Conservation (phyloP, 1,284 basidiomycete species). For the Peniophora sp. region DNA sequence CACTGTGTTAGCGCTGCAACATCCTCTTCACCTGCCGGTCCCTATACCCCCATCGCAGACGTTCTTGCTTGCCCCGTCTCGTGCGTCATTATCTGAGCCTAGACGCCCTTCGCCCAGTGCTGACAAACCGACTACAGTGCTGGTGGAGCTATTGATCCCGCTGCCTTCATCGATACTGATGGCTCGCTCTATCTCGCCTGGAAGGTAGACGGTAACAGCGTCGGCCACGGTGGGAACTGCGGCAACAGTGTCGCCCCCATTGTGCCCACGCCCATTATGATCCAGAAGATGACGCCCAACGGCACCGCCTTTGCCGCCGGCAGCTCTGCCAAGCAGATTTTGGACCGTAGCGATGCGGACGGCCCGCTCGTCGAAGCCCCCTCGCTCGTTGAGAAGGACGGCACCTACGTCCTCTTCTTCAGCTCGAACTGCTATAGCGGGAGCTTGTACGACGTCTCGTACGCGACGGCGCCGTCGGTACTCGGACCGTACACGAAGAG, state of each 20-base stretch:
- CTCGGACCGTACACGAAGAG: constrained; percentile 15
- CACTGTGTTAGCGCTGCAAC: constrained; percentile 2
- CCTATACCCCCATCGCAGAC: not conserved
- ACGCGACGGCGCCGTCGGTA: constrained; percentile 13
- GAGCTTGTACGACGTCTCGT: constrained; percentile 13
- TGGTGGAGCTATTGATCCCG: constrained; percentile 2
- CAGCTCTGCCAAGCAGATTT: constrained; percentile 8
- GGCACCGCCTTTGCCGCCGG: constrained; percentile 9
- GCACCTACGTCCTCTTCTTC: constrained; percentile 13
- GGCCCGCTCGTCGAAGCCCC: constrained; percentile 17
- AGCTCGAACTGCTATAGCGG: constrained; percentile 15
- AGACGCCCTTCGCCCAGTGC: not conserved
- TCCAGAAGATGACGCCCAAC: constrained; percentile 12
- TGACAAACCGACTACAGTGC: not conserved
- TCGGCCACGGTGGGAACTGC: constrained; percentile 15
- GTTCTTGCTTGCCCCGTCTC: not conserved
- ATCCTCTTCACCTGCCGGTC: not conserved
- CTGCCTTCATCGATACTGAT: constrained; percentile 10
- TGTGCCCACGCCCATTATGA: constrained; percentile 15
- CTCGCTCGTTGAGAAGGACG: constrained; percentile 6
- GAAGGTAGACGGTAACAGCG: constrained; percentile 16
- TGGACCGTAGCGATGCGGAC: constrained; percentile 11
- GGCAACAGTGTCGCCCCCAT: constrained; percentile 12
- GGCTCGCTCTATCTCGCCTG: constrained; percentile 13
- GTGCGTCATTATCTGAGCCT: not conserved